A percentile compares a stretch with the other conserved stretches of the same genome.
phyloP scores from a whole-genome alignment of 2,329 filamentous ascomycete species.

The Trichoderma simmonsii region DNA sequence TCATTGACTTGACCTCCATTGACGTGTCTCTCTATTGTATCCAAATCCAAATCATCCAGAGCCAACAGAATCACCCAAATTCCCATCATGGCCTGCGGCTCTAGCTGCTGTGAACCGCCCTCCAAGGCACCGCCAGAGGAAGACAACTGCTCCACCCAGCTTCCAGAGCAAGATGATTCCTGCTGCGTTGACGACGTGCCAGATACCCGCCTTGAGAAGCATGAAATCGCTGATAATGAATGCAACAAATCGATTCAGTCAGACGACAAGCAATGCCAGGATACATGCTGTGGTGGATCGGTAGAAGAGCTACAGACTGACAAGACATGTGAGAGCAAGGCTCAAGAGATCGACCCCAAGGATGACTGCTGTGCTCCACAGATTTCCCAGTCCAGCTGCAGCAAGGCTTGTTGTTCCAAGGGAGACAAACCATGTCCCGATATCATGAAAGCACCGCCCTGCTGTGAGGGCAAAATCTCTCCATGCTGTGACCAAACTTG shows the following conservation, averaged over 20 bases:
- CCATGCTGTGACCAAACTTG: conserved; percentile 45
- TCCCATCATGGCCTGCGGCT: not conserved
- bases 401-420: not conserved
- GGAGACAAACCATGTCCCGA: not conserved
- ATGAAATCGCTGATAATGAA: not conserved
- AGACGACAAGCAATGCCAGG: not conserved
- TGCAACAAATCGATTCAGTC: not conserved
- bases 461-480: conserved; percentile 40
- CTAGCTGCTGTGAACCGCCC: not conserved
- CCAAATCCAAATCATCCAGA: not conserved
- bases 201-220: not conserved
- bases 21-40: not conserved
- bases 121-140: not conserved
- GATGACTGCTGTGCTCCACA: not conserved
- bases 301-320: not conserved
- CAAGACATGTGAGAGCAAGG: not conserved
- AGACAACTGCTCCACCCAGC: not conserved
- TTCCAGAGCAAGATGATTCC: not conserved
- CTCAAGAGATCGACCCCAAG: not conserved
- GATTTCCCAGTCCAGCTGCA: not conserved
- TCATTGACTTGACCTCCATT: not conserved
- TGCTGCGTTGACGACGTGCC: not conserved
- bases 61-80: not conserved
- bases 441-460: conserved; percentile 22
- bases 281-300: not conserved